These are phyloP conservation scores for Candida chilensis DNA, from an alignment of 805 yeast genomes.

Conservation along the genomic window DNA sequence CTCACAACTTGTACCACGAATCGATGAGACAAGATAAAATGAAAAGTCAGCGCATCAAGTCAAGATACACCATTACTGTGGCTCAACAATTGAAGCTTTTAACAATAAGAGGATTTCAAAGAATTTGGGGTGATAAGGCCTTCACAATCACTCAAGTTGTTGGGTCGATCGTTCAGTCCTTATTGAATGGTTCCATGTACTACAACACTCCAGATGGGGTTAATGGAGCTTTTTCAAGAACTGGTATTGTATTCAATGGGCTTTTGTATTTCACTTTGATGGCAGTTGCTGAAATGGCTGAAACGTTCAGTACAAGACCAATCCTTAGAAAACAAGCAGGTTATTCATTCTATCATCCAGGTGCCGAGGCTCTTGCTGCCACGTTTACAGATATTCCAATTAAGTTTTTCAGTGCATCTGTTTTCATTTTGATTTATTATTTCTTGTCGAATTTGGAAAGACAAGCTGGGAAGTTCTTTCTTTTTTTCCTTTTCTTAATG, in stretches of 20 bases:
- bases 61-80: conserved; percentile 35
- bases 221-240: conserved; percentile 1
- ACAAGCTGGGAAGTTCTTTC: conserved; percentile 3
- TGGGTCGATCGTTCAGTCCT: neutral
- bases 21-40: conserved; percentile 27
- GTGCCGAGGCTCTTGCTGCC: conserved; percentile 5
- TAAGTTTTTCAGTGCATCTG: conserved; percentile 5
- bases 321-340: conserved; percentile 4
- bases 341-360: conserved; percentile 4
- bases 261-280: conserved; percentile 11
- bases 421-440: conserved; percentile 8
- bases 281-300: conserved; percentile 7
- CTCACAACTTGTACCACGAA: conserved; percentile 15
- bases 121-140: conserved; percentile 42
- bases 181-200: neutral
- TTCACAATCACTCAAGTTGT: conserved; percentile 7
- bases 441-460: conserved; percentile 1
- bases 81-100: conserved; percentile 39
- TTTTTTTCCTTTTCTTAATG: conserved; percentile 4
- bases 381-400: conserved; percentile 3
- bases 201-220: conserved; percentile 12
- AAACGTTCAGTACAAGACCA: conserved; percentile 5
- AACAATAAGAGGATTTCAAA: conserved; percentile 42
- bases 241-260: conserved; percentile 2
- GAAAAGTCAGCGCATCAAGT: conserved; percentile 21